Conservation (phyloP, 108 stramenopile species). For the Nitzschia inconspicua region DNA sequence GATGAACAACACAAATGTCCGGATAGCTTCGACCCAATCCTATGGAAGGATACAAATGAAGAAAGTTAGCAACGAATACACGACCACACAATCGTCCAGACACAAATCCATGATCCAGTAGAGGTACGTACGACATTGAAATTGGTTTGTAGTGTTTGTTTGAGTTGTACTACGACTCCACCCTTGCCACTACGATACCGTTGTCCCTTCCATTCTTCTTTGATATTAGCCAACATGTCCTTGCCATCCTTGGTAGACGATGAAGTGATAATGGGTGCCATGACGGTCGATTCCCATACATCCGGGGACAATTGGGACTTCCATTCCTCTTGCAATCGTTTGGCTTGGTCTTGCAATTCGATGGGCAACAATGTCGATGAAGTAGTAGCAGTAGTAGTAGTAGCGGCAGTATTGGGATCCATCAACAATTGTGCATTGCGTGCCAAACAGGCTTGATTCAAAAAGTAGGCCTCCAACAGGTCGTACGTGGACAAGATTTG, state of each 20-base stretch:
- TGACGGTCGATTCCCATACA: conserved; percentile 22
- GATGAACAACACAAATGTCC: conserved; percentile 71
- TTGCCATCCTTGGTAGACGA: background rate
- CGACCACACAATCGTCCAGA: background rate
- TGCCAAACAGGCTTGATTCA: conserved; percentile 57
- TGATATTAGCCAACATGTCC: background rate
- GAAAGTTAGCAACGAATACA: background rate
- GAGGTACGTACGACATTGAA: conserved; percentile 65
- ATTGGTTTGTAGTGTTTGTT: conserved; percentile 53
- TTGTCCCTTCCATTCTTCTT: conserved; percentile 31
- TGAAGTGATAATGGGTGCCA: too few species aligned
- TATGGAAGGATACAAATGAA: background rate
- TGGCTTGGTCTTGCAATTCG: conserved; percentile 43
- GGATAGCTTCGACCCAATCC: conserved; percentile 77
- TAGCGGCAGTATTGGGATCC: conserved; percentile 16
- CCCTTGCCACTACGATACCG: conserved; percentile 43
- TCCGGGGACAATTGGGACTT: conserved; percentile 29
- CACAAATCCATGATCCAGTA: background rate
- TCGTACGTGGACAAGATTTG: conserved; percentile 50
- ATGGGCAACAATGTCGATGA: conserved; percentile 23
- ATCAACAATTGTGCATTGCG: conserved; percentile 25
- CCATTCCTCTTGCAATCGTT: conserved; percentile 36
- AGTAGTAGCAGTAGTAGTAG: too few species aligned
- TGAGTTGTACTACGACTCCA: conserved; percentile 55
- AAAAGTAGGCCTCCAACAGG: conserved; percentile 62